These are phyloP conservation scores for Phytophthora pisi DNA, from an alignment of 352 stramenopile genomes.

Conservation along the genomic window DNA sequence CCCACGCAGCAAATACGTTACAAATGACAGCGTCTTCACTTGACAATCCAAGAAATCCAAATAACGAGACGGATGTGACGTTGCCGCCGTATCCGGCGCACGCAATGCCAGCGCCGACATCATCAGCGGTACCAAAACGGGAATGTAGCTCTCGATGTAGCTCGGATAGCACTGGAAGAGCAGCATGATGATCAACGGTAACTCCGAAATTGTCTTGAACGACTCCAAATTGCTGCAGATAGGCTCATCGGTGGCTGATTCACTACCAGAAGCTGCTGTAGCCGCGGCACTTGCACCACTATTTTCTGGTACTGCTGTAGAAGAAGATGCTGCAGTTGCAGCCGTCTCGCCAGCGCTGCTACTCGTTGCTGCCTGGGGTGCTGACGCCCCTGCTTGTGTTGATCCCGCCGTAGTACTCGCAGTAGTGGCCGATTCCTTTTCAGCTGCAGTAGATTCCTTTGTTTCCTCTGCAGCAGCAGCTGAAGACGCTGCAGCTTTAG, in stretches of 20 bases:
- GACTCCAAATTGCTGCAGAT: slow-evolving; percentile 90
- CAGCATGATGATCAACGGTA: slow-evolving; percentile 98
- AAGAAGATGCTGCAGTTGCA: slow-evolving; percentile 10
- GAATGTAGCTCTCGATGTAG: slow-evolving; percentile 96
- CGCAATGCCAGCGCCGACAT: slow-evolving; percentile 93
- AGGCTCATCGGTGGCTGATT: slow-evolving; percentile 41
- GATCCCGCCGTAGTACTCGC: slow-evolving; percentile 9
- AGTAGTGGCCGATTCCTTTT: slow-evolving; percentile 3
- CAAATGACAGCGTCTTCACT: slow-evolving; percentile 98
- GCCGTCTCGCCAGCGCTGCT: slow-evolving; percentile 4
- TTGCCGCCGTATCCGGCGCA: slow-evolving; percentile 62
- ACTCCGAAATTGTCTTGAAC: slow-evolving; percentile 96
- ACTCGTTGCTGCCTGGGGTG: slow-evolving; percentile 11
- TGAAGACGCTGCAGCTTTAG: slow-evolving; percentile 21
- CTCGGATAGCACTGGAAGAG: slow-evolving; percentile 98
- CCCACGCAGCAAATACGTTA: slow-evolving; percentile 96
- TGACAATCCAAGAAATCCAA: slow-evolving; percentile 95
- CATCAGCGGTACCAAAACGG: slow-evolving; percentile 96
- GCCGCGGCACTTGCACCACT: slow-evolving; percentile 9
- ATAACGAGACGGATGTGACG: slow-evolving; percentile 72
- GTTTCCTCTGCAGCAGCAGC: slow-evolving; percentile 13
- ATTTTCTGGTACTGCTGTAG: slow-evolving; percentile 16
- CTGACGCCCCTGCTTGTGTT: slow-evolving; percentile 3
- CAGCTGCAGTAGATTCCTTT: slow-evolving; percentile 11
- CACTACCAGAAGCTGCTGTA: slow-evolving; percentile 5